Percentiles rank a stretch among this genome's conserved stretches.
phyloP scores from a whole-genome alignment of 73 alveolate genomes.

The Blepharisma japonicum region DNA sequence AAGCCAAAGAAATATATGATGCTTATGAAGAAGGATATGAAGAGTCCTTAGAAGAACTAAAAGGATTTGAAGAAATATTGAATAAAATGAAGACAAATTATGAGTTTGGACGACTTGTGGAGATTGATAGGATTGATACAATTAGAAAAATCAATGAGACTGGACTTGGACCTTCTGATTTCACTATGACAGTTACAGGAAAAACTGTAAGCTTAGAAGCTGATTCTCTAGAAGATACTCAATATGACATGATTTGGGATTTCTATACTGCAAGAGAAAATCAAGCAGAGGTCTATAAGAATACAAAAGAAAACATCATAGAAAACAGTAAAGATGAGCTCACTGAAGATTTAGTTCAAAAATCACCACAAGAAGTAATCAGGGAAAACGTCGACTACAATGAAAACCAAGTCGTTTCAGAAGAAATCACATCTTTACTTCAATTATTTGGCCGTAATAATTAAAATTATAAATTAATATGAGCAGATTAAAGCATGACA shows the following conservation, averaged over 20 bases:
- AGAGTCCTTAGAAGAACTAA: not conserved
- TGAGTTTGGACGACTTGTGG: not conserved
- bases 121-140: not conserved
- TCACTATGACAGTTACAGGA: not conserved
- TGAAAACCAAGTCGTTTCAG: too few relatives aligned
- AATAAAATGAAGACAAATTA: not conserved
- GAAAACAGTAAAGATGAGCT: not conserved
- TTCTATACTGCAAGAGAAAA: not conserved
- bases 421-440: too few relatives aligned
- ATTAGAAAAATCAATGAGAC: not conserved
- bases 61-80: not conserved
- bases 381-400: not conserved
- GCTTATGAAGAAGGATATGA: not conserved
- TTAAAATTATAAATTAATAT: too few relatives aligned
- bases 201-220: not conserved
- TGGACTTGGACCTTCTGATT: conserved; percentile 26
- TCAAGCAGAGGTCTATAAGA: not conserved
- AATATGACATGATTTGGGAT: not conserved
- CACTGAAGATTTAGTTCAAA: not conserved
- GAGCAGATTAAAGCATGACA: too few relatives aligned
- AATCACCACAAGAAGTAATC: not conserved
- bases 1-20: not conserved
- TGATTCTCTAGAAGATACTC: not conserved
- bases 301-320: not conserved
- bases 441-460: too few relatives aligned